Evolutionary conservation across 257 asterid species (phyloP).

Genomic region (Solanum tarijense): DNA sequence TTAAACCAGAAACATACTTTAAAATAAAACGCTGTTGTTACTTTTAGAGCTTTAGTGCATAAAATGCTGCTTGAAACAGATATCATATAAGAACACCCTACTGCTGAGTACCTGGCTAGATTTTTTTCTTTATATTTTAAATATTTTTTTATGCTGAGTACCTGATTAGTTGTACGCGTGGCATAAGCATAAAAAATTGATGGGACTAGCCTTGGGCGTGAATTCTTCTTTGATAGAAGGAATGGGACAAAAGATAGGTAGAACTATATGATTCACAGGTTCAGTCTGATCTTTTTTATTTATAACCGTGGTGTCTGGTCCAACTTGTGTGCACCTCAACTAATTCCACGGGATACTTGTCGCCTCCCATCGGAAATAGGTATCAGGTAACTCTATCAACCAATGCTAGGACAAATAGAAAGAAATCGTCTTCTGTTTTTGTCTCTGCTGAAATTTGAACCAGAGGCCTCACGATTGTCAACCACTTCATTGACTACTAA

Average conservation of each 20-base stretch:
- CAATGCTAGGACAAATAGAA: not conserved
- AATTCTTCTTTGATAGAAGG: not conserved
- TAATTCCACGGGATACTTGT: not conserved
- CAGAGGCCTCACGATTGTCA: not conserved
- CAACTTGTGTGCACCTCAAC: not conserved
- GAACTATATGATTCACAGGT: not conserved
- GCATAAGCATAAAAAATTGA: not conserved
- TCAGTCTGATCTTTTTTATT: not conserved
- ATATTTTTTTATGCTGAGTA: not conserved
- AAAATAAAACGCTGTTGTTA: not conserved
- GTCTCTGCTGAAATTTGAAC: not conserved
- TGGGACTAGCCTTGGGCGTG: not conserved
- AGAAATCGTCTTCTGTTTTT: not conserved
- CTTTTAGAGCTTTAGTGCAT: not conserved
- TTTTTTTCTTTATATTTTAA: not conserved
- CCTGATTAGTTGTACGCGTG: not conserved
- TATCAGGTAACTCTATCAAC: not conserved
- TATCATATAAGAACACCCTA: not conserved
- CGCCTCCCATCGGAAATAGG: not conserved
- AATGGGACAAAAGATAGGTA: not conserved
- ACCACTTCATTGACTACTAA: not conserved
- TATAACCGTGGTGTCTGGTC: not conserved
- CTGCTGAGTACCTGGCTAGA: not conserved
- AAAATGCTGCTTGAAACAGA: not conserved
- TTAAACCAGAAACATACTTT: not conserved